Percentiles rank a stretch among this genome's conserved stretches.
These are phyloP conservation scores for Triadica sebifera DNA, from an alignment of 345 rosid genomes.

Conservation along the genomic window DNA sequence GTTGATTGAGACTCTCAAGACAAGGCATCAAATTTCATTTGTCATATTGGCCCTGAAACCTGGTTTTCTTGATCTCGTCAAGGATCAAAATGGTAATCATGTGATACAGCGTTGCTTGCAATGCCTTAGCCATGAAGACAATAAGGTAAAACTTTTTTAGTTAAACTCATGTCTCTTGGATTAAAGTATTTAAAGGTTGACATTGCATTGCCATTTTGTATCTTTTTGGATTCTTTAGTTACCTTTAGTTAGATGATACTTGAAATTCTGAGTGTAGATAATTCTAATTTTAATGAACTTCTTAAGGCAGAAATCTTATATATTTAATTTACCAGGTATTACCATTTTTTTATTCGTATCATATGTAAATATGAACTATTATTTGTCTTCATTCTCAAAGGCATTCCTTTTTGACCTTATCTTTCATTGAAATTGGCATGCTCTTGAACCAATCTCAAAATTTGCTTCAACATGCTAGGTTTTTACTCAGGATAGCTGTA, in stretches of 20 bases:
- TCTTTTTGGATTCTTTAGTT: background rate
- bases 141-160: conserved; percentile 37
- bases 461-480: background rate
- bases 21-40: conserved; percentile 46
- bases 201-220: background rate
- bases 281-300: background rate
- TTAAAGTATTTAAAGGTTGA: background rate
- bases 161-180: background rate
- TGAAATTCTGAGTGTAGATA: background rate
- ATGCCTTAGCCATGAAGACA: conserved; percentile 49
- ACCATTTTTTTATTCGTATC: background rate
- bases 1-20: conserved; percentile 53
- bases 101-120: conserved; percentile 72
- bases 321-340: background rate
- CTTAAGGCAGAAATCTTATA: background rate
- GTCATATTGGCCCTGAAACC: conserved; percentile 48
- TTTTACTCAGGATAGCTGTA: background rate
- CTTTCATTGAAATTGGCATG: background rate
- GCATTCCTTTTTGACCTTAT: background rate
- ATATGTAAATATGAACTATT: background rate
- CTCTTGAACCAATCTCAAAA: background rate
- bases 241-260: background rate
- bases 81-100: conserved; percentile 77
- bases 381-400: background rate
- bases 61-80: conserved; percentile 53